These are phyloP conservation scores for Monascus purpureus DNA, from an alignment of 495 filamentous ascomycete genomes.

Conservation along the genomic window DNA sequence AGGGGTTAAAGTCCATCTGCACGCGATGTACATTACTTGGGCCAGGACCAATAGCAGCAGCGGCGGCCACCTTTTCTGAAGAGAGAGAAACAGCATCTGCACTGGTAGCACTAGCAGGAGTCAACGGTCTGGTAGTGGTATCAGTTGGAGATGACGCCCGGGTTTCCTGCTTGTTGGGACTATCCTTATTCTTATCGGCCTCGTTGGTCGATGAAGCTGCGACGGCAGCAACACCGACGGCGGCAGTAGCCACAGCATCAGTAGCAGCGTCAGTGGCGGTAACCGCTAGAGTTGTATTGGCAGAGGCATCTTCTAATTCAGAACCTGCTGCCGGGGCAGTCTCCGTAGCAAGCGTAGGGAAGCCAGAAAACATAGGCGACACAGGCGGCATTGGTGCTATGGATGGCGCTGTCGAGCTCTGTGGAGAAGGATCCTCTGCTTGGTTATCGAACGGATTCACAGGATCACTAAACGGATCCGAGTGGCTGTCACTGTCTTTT, in stretches of 20 bases:
- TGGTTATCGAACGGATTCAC: conserved; percentile 40
- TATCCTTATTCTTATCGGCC: conserved; percentile 20
- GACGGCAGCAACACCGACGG: conserved; percentile 8
- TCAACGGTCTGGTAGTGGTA: conserved; percentile 4
- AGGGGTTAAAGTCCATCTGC: conserved; percentile 89
- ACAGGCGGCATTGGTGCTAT: not conserved
- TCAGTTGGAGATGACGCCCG: conserved; percentile 10
- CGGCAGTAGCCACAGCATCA: conserved; percentile 2
- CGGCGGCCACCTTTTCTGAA: conserved; percentile 21
- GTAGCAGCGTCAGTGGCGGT: conserved; percentile 3
- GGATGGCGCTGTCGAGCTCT: conserved; percentile 1
- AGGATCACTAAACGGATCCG: conserved; percentile 33
- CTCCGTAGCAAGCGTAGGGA: not conserved
- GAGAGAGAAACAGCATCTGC: conserved; percentile 17
- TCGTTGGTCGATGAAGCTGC: conserved; percentile 19
- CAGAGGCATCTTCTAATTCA: conserved; percentile 3
- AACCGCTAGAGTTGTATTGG: conserved; percentile 1
- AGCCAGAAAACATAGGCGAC: not conserved
- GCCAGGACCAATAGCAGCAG: conserved; percentile 16
- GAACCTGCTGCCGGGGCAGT: conserved; percentile 1
- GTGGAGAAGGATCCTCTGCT: conserved; percentile 23
- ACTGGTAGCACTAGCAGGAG: conserved; percentile 4
- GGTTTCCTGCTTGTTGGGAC: conserved; percentile 13
- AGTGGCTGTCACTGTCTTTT: conserved; percentile 27
- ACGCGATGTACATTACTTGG: conserved; percentile 68